Percentiles rank a stretch among this genome's conserved stretches.
phyloP scores from a whole-genome alignment of 179 eudicot species.

The Patellifolia procumbens region DNA sequence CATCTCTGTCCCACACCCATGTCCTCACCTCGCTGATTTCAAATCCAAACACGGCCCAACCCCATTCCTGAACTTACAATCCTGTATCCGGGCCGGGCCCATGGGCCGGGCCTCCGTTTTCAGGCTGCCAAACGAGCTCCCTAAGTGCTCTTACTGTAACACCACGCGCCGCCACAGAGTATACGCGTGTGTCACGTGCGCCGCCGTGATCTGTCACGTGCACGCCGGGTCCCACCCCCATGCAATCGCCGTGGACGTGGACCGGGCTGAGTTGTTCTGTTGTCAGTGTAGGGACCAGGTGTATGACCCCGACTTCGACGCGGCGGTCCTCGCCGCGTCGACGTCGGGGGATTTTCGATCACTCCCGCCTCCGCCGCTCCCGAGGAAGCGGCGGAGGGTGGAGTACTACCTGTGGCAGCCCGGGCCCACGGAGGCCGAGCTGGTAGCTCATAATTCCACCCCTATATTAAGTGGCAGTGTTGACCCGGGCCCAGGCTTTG shows the following conservation, averaged over 20 bases:
- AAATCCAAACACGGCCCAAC: constrained; percentile 45
- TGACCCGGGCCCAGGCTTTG: too few relatives aligned
- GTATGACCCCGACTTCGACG: constrained; percentile 62
- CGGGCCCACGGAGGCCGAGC: too few relatives aligned
- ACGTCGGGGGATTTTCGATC: too few relatives aligned
- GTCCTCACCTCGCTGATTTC: constrained; percentile 53
- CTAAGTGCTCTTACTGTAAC: constrained; percentile 42
- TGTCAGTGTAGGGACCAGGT: constrained; percentile 59
- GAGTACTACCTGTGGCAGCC: constrained; percentile 27
- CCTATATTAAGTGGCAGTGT: too few relatives aligned
- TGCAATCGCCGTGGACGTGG: constrained; percentile 52
- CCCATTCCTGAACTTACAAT: constrained; percentile 49
- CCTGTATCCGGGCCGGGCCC: constrained; percentile 47
- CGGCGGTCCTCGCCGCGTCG: too few relatives aligned
- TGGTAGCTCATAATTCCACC: too few relatives aligned
- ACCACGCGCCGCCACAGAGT: constrained; percentile 34
- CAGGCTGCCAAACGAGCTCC: constrained; percentile 38
- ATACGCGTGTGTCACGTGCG: constrained; percentile 61
- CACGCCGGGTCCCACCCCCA: constrained; percentile 56
- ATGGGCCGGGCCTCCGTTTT: constrained; percentile 57
- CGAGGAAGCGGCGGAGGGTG: too few relatives aligned
- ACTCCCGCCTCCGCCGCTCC: too few relatives aligned
- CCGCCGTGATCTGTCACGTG: constrained; percentile 42
- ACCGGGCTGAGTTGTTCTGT: constrained; percentile 61
- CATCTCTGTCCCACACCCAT: constrained; percentile 19